A percentile compares a stretch with the other conserved stretches of the same genome.
These are phyloP conservation scores for Salix viminalis DNA, from an alignment of 345 rosid species.

Conservation along the genomic window DNA sequence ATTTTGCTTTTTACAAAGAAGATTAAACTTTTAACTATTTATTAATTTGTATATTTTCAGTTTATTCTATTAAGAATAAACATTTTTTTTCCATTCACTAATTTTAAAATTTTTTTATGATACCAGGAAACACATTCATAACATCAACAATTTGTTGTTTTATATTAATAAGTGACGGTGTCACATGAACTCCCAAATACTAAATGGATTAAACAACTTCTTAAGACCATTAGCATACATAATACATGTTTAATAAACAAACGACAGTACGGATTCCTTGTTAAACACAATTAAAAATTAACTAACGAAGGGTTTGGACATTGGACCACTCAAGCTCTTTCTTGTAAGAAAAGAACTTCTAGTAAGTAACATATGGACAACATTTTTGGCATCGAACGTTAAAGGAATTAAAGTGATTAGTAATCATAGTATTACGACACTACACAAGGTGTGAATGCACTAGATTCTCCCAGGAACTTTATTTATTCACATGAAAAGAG, in stretches of 20 bases:
- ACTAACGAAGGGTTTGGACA: background rate
- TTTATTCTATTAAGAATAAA: too few species aligned
- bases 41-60: too few species aligned
- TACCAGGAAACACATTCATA: too few species aligned
- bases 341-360: background rate
- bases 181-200: background rate
- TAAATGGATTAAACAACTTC: background rate
- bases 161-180: background rate
- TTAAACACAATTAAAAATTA: background rate
- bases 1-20: too few species aligned
- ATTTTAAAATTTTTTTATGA: too few species aligned
- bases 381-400: background rate
- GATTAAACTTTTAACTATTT: too few species aligned
- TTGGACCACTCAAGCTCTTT: background rate
- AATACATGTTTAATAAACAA: background rate
- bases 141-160: too few species aligned
- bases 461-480: background rate
- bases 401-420: background rate
- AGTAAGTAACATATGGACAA: background rate
- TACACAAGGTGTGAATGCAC: slow-evolving; percentile 4
- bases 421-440: background rate
- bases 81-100: too few species aligned
- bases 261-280: background rate
- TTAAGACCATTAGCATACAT: background rate
- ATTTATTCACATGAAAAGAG: background rate